Percentiles rank a stretch among this genome's conserved stretches.
phyloP scores from a whole-genome alignment of 495 filamentous ascomycete genomes.

The Platismatia glauca region DNA sequence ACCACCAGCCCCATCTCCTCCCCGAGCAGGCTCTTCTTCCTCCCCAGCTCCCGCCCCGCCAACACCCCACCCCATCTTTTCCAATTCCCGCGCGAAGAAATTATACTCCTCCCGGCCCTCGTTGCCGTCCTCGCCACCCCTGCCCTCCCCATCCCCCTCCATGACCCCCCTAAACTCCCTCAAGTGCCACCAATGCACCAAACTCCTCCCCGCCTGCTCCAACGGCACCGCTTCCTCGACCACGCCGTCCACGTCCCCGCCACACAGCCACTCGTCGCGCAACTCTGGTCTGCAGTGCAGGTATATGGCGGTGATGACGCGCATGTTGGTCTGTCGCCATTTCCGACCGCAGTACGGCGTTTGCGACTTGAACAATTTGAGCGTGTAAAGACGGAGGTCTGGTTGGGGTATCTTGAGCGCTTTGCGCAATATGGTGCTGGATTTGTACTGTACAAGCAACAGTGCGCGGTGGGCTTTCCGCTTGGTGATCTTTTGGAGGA shows the following conservation, averaged over 20 bases:
- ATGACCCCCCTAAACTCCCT: conserved; percentile 71
- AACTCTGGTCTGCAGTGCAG: conserved; percentile 86
- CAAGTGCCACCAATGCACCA: conserved; percentile 92
- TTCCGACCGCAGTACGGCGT: conserved; percentile 97
- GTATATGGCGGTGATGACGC: conserved; percentile 94
- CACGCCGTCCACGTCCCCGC: conserved; percentile 81
- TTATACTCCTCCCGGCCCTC: conserved; percentile 70
- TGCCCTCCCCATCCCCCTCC: conserved; percentile 42
- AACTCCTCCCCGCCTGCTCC: conserved; percentile 74
- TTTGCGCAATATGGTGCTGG: conserved; percentile 78
- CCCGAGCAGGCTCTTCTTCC: conserved; percentile 33
- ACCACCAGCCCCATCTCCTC: conserved; percentile 37
- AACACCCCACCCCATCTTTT: conserved; percentile 61
- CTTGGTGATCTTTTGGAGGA: conserved; percentile 96
- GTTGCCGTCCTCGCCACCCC: conserved; percentile 17
- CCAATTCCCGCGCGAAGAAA: conserved; percentile 84
- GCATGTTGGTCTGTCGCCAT: conserved; percentile 97
- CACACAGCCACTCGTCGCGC: conserved; percentile 89
- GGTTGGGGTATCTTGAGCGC: conserved; percentile 83
- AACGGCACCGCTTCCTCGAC: conserved; percentile 86
- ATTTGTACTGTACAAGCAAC: conserved; percentile 89
- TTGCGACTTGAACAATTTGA: conserved; percentile 97
- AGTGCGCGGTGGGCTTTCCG: conserved; percentile 89
- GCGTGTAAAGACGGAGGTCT: conserved; percentile 79
- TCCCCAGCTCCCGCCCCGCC: conserved; percentile 30